phyloP scores from a whole-genome alignment of 2,329 filamentous ascomycete species.

The Monascus ruber region DNA sequence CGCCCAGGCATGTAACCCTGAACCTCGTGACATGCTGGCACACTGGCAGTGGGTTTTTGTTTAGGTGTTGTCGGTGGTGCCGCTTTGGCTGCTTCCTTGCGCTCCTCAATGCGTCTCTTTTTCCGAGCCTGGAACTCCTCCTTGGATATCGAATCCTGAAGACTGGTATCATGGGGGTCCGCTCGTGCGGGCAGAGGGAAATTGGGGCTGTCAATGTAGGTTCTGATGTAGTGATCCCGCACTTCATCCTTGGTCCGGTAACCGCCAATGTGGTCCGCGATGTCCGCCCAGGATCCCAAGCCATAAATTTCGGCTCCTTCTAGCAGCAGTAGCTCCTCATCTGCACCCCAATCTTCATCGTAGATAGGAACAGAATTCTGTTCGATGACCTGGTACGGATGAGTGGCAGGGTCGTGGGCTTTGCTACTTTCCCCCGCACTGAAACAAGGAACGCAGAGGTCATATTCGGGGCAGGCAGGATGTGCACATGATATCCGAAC shows the following conservation, averaged over 20 bases:
- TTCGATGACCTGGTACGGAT: conserved; percentile 88
- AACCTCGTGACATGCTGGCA: conserved; percentile 93
- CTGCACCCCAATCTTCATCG: conserved; percentile 86
- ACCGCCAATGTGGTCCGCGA: conserved; percentile 94
- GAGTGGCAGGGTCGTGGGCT: conserved; percentile 74
- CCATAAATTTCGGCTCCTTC: conserved; percentile 96
- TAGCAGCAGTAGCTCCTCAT: conserved; percentile 85
- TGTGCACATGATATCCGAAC: conserved; percentile 91
- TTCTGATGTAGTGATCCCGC: conserved; percentile 80
- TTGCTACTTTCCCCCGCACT: conserved; percentile 67
- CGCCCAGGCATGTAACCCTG: conserved; percentile 98
- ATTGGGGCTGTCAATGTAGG: conserved; percentile 68
- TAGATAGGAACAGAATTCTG: conserved; percentile 98
- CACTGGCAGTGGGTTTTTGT: conserved; percentile 89
- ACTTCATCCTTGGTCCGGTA: conserved; percentile 93
- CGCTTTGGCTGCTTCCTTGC: conserved; percentile 76
- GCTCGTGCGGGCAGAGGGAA: conserved; percentile 84
- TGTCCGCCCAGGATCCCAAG: conserved; percentile 92
- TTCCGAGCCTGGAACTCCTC: conserved; percentile 90
- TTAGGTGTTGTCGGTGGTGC: conserved; percentile 76
- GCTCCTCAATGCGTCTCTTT: conserved; percentile 84
- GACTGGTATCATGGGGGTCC: conserved; percentile 65
- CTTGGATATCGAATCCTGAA: conserved; percentile 70
- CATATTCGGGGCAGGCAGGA: conserved; percentile 77
- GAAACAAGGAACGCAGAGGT: conserved; percentile 94